phyloP scores from a whole-genome alignment of 2,329 filamentous ascomycete genomes.

The Gyromitra esculenta region DNA sequence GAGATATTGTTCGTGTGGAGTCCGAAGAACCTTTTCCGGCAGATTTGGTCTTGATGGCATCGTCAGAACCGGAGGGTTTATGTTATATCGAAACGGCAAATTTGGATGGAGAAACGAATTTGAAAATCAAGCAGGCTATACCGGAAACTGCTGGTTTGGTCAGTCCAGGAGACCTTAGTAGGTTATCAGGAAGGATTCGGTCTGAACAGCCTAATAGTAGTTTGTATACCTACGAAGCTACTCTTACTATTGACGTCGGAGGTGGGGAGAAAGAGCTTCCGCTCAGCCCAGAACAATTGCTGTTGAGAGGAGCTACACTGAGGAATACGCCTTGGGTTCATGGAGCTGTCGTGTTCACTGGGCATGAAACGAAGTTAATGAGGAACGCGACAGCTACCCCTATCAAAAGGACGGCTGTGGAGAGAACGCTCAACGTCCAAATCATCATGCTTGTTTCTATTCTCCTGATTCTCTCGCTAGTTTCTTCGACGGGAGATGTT shows the following conservation, averaged over 20 bases:
- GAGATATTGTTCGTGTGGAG: slow-evolving; percentile 90
- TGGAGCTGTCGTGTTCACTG: slow-evolving; percentile 94
- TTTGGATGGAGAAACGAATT: slow-evolving; percentile 94
- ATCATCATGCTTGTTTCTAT: slow-evolving; percentile 90
- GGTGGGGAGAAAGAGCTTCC: slow-evolving; percentile 93
- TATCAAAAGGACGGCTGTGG: slow-evolving; percentile 96
- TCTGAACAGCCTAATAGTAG: slow-evolving; percentile 99
- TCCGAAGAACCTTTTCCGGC: slow-evolving; percentile 96
- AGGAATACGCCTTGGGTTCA: slow-evolving; percentile 98
- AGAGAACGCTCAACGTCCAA: slow-evolving; percentile 90
- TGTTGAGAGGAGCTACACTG: slow-evolving; percentile 90
- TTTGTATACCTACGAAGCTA: slow-evolving; percentile 97
- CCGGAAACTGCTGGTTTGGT: slow-evolving; percentile 91
- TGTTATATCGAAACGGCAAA: slow-evolving; percentile 99
- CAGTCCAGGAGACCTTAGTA: slow-evolving; percentile 83
- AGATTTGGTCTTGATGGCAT: slow-evolving; percentile 89
- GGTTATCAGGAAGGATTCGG: slow-evolving; percentile 83
- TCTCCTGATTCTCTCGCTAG: slow-evolving; percentile 81
- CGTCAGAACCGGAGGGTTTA: slow-evolving; percentile 94
- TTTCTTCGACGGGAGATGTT: slow-evolving; percentile 91
- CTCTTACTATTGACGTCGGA: slow-evolving; percentile 86
- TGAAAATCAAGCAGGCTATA: slow-evolving; percentile 98
- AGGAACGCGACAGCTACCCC: slow-evolving; percentile 95
- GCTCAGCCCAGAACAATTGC: slow-evolving; percentile 87
- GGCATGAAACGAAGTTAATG: slow-evolving; percentile 99